Conservation (phyloP, 2,329 filamentous ascomycete species). For the Pezizomycotina sp. region DNA sequence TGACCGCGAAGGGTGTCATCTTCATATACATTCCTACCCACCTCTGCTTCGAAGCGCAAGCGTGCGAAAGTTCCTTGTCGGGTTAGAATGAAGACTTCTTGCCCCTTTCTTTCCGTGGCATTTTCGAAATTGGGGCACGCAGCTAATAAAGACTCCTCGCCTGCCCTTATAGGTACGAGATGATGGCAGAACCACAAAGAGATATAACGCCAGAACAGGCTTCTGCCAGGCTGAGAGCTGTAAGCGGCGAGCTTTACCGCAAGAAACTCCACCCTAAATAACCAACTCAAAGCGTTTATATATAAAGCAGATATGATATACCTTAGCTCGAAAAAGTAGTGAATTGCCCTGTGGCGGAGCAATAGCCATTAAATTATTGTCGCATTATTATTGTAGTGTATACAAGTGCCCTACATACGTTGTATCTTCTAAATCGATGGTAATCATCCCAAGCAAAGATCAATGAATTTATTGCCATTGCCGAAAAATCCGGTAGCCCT, state of each 20-base stretch:
- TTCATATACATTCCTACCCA: constrained; percentile 97
- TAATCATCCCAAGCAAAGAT: too few relatives aligned
- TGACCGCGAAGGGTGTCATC: constrained; percentile 66
- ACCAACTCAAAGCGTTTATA: too few relatives aligned
- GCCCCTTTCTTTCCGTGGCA: constrained; percentile 1
- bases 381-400: too few relatives aligned
- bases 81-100: constrained; percentile 31
- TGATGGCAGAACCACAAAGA: constrained; percentile 93
- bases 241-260: constrained; percentile 64
- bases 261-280: too few relatives aligned
- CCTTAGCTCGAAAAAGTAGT: too few relatives aligned
- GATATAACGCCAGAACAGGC: constrained; percentile 97
- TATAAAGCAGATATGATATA: too few relatives aligned
- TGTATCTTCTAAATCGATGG: too few relatives aligned
- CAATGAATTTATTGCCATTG: too few relatives aligned
- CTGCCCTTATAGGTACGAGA: constrained; percentile 46
- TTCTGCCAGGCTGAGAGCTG: constrained; percentile 55
- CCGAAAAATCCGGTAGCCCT: too few relatives aligned
- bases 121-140: background rate
- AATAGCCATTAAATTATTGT: too few relatives aligned
- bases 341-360: too few relatives aligned
- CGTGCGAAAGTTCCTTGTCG: constrained; percentile 89
- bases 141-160: constrained; percentile 20
- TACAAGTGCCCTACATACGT: too few relatives aligned
- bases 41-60: constrained; percentile 82